Base-by-base conservation (phyloP, 148 eudicot species). In the Cornus suecica region DNA sequence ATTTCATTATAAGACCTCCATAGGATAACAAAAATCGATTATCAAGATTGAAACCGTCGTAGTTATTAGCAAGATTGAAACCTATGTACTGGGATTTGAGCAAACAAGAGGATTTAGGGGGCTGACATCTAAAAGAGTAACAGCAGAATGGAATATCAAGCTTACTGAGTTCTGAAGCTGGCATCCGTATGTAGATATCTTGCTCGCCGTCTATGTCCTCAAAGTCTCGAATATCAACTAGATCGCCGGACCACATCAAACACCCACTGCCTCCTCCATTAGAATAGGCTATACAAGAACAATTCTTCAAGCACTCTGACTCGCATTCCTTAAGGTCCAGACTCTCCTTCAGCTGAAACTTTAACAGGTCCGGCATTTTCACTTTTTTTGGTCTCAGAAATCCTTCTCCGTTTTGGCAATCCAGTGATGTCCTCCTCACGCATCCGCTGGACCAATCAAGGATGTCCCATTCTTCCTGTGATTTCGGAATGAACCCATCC, bases 361-460 rank as follows among this genome's bases (percentile, higher is more conserved):
- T 1, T 28, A 34, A 27, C 28, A 25, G 54, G 20, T 48, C 20
- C 15, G 54, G 54, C 20, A 48, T 11, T 48, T 48, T 48, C 54
- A 48, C 54, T 11, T 48, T 48, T 48, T 48, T 48, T 16, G 15
- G 54, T 48, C 1, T 48, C 20, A 48, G 18, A 48, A 48, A 48
- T 48, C 54, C 54, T 3, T 48, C 54, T 48, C 20, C 20, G 18
- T 48, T 48, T 7, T 48, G 54, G 54, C 54, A 48, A 14, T 48
- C 20, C 54, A 48, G 20, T 48, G 54, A 16, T 16, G 54, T 48
- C 54, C 18, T 67, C 31, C 76, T 62, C 4, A 6, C 15, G 27
- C 83, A 81, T 30, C 83, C 83, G 61, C 28, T 27, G 7, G 80
- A 56, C 65, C 83, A 67, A 68, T 76, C 73, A 27, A 16, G 65